Base-by-base conservation (phyloP, 1,284 basidiomycete species). In the Phylloboletellus chloephorus region DNA sequence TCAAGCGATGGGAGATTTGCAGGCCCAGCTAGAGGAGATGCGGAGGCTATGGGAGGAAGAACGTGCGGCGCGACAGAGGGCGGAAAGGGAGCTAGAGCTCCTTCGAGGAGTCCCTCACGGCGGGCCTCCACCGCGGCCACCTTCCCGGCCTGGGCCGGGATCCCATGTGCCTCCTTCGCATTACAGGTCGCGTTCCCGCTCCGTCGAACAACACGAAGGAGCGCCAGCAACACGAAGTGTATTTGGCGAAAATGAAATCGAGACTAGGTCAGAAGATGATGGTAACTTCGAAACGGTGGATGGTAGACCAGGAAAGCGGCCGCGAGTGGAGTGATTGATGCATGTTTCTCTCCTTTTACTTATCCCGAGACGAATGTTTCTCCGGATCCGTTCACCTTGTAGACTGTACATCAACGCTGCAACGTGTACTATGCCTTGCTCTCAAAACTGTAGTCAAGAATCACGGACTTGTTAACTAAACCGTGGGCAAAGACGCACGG, bases 1-100 rank as follows among this genome's bases (percentile, higher is more conserved):
- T 57, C 90, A 93, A 64, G 87, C 84, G 3, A 88, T 88, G 85
- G 83, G 84, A 15, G 85, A 88, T 54, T 64, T 88, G 42, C 85
- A 88, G 61, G 75, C 78, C 17, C 85, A 88, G 57, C 68, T 88
- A 8, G 85, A 87, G 53, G 84, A 88, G 61, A 71, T 84, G 61
- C 75, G 82, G 52, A 67, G 79, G 16, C 53, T 79, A 55, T 85
- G 82, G 78, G 82, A 86, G 40, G 81, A 84, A 50, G 85, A 87
- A 58, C 69, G 79, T 16, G 63, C 66, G 33, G 66, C 65, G 4
- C 67, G 81, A 17, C 68, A 76, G 61, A 65, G 79, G 21, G 65
- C 72, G 0, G 81, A 85, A 61, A 63, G 62, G 12, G 83, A 87
- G 58, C 59, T 86, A 12, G 72, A 76, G 37, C 59, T 67, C 29